phyloP scores from a whole-genome alignment of 225 moss, liverwort and hornwort genomes.

The Polytrichum commune region DNA sequence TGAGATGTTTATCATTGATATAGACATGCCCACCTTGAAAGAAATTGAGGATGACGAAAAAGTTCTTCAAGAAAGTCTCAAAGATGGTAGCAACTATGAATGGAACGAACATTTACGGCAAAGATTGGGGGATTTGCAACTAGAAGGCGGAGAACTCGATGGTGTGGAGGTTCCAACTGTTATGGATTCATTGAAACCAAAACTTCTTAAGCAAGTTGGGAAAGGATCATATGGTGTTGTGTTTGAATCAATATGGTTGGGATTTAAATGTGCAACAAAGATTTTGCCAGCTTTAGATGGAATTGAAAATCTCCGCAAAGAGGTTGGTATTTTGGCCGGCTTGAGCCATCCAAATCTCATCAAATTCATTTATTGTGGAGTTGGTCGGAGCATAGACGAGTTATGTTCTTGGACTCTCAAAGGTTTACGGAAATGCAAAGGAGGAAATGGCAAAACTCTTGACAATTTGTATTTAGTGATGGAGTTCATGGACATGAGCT shows the following conservation, averaged over 20 bases:
- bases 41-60: not conserved
- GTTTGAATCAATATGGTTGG: slow-evolving; percentile 5
- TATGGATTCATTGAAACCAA: not conserved
- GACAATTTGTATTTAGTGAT: slow-evolving; percentile 13
- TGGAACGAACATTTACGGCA: not conserved
- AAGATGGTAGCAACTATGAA: not conserved
- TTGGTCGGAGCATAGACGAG: not conserved
- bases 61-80: not conserved
- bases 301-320: slow-evolving; percentile 6
- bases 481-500: slow-evolving; percentile 21
- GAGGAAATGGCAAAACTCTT: no score
- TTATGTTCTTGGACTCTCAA: not conserved
- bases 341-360: slow-evolving; percentile 17
- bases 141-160: not conserved
- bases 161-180: not conserved
- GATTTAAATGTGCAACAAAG: slow-evolving; percentile 16
- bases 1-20: not conserved
- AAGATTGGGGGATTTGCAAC: not conserved
- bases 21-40: not conserved
- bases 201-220: not conserved
- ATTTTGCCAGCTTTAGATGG: not conserved
- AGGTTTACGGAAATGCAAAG: no score
- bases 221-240: not conserved
- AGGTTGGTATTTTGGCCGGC: slow-evolving; percentile 8
- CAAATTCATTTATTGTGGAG: slow-evolving; percentile 20